Percentiles rank a stretch among this genome's conserved stretches.
Evolutionary conservation across 2,329 filamentous ascomycete genomes (phyloP).

Genomic region (Penicillium sclerotigenum): DNA sequence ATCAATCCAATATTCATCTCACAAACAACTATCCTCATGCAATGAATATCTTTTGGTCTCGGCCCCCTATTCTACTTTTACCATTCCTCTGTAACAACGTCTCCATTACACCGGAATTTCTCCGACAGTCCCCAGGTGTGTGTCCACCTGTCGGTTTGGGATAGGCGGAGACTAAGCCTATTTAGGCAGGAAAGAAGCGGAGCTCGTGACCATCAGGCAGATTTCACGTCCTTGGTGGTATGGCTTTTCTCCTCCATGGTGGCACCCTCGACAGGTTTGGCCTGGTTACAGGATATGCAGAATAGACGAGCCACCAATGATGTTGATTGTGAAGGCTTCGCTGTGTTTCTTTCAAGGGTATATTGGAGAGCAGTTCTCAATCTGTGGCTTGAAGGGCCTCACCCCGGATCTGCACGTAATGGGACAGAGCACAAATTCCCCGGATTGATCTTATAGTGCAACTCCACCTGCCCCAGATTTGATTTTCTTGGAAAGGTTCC

Average conservation of each 20-base stretch:
- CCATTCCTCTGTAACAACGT: neutral
- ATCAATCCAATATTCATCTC: neutral
- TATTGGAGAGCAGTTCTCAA: neutral
- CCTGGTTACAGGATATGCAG: neutral
- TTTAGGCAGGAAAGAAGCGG: neutral
- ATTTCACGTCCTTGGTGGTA: neutral
- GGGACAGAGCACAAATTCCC: neutral
- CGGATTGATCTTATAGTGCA: neutral
- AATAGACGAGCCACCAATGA: neutral
- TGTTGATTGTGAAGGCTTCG: neutral
- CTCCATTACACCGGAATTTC: neutral
- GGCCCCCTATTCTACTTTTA: neutral
- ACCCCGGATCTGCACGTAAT: neutral
- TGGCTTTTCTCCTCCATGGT: neutral
- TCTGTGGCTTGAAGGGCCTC: too few relatives aligned
- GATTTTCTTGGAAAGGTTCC: neutral
- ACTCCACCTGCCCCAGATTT: neutral
- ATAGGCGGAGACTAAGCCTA: neutral
- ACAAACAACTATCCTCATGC: neutral
- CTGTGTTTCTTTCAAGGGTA: neutral
- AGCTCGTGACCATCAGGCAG: neutral
- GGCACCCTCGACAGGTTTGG: neutral
- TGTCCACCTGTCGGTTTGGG: neutral
- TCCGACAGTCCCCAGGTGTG: neutral
- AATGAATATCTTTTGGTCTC: neutral